A percentile compares a stretch with the other conserved stretches of the same genome.
These are phyloP conservation scores for Ascoidea rubescens DNA, from an alignment of 805 yeast genomes.

Conservation along the genomic window DNA sequence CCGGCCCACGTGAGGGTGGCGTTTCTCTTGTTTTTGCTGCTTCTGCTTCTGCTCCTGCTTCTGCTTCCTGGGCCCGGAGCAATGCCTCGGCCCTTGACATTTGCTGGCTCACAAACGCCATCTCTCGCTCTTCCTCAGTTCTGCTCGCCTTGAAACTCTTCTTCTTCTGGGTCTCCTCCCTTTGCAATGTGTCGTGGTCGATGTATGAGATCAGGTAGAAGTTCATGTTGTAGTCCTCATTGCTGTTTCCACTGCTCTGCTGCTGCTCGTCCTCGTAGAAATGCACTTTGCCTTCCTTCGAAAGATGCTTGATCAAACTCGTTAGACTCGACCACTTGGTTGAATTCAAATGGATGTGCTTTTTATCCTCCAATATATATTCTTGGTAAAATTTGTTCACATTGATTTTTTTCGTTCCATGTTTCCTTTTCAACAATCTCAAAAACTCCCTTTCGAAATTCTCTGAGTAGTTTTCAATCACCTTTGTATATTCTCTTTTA, in stretches of 20 bases:
- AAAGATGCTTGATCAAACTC: conserved; percentile 50
- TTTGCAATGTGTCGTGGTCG: conserved; percentile 2
- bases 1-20: too few relatives aligned
- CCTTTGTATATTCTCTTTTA: conserved; percentile 16
- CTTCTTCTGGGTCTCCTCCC: not conserved
- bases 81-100: conserved; percentile 4
- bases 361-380: conserved; percentile 54
- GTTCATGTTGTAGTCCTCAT: not conserved
- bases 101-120: conserved; percentile 1
- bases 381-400: conserved; percentile 88
- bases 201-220: not conserved
- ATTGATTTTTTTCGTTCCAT: conserved; percentile 68
- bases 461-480: conserved; percentile 42
- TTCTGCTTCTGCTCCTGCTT: conserved; percentile 3
- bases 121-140: conserved; percentile 6
- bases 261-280: conserved; percentile 1
- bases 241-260: not conserved
- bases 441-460: conserved; percentile 55
- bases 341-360: conserved; percentile 85
- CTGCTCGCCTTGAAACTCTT: not conserved
- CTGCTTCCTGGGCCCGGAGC: conserved; percentile 8
- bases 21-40: conserved; percentile 1
- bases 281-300: conserved; percentile 37
- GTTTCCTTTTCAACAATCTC: conserved; percentile 43
- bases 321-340: conserved; percentile 68